phyloP scores from a whole-genome alignment of 176 grass and related monocot species.

The Bothriochloa decipiens region DNA sequence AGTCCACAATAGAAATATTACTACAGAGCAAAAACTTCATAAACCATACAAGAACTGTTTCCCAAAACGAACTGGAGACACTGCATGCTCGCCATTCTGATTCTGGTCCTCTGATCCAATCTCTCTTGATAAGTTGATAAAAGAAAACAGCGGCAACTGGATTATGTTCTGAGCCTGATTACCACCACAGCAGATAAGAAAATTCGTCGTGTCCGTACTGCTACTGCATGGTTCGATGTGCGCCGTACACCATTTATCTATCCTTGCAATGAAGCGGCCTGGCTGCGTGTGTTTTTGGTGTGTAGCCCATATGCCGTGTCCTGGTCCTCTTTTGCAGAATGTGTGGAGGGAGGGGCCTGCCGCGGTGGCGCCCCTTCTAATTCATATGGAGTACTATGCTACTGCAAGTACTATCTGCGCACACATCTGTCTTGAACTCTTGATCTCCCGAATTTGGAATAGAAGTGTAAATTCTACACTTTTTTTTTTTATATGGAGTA shows the following conservation, averaged over 20 bases:
- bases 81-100: no score
- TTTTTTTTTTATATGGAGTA: no score
- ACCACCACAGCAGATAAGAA: neutral
- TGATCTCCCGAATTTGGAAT: neutral
- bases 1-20: no score
- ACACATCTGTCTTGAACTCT: neutral
- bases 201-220: neutral
- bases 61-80: no score
- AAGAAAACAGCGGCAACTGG: no score
- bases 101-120: no score
- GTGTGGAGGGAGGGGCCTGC: neutral
- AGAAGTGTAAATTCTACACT: neutral
- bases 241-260: conserved; percentile 4
- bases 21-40: no score
- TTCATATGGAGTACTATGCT: neutral
- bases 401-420: no score
- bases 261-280: neutral
- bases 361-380: neutral
- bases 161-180: no score
- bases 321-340: neutral
- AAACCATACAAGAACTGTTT: no score
- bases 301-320: conserved; percentile 37
- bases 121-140: no score
- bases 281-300: neutral
- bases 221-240: conserved; percentile 4